Evolutionary conservation across 495 filamentous ascomycete genomes (phyloP).

Genomic region (Xylaria acuta): DNA sequence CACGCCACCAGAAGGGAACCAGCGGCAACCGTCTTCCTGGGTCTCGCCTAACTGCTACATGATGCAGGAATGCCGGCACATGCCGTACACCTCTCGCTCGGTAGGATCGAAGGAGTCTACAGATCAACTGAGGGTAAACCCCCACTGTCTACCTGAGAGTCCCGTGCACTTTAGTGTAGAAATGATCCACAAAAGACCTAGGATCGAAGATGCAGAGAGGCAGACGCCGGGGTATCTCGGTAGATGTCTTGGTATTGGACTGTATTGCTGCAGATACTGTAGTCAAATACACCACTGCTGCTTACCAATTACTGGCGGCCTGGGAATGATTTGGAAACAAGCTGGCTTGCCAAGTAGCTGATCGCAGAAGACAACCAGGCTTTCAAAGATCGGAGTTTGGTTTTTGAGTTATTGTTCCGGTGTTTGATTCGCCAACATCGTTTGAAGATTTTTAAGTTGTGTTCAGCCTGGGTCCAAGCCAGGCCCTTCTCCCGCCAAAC

Average conservation of each 20-base stretch:
- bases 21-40: not conserved
- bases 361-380: not conserved
- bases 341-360: conserved; percentile 2
- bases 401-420: conserved; percentile 5
- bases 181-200: too few species aligned
- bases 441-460: not conserved
- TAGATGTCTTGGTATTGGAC: not conserved
- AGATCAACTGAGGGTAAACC: too few species aligned
- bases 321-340: conserved; percentile 11
- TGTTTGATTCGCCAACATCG: not conserved
- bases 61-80: not conserved
- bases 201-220: too few species aligned
- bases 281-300: not conserved
- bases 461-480: not conserved
- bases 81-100: not conserved
- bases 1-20: not conserved
- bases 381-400: not conserved
- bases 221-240: not conserved
- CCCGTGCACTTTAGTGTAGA: too few species aligned
- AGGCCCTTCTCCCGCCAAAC: too few species aligned
- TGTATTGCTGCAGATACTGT: not conserved
- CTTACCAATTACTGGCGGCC: not conserved
- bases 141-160: too few species aligned
- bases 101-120: too few species aligned
- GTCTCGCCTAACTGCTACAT: not conserved